Conservation (phyloP, 768 basidiomycete species). For the Suillus subaureus region DNA sequence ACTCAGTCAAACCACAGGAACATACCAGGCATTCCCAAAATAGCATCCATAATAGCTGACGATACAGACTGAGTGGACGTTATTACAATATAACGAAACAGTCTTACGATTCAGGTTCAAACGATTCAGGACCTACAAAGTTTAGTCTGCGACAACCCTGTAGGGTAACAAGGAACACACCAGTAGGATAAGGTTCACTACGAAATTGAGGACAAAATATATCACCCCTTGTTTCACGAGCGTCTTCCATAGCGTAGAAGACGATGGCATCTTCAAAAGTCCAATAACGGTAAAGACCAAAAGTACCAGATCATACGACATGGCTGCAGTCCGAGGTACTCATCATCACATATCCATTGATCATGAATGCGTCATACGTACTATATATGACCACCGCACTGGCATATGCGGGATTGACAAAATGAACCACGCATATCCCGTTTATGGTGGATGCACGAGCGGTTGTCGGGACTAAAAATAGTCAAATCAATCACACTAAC, state of each 20-base stretch:
- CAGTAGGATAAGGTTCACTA: not conserved
- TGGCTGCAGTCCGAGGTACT: not conserved
- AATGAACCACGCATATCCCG: not conserved
- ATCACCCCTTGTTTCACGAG: conserved; percentile 2
- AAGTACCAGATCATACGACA: not conserved
- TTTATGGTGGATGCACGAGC: not conserved
- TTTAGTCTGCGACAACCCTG: too few relatives aligned
- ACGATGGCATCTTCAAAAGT: not conserved
- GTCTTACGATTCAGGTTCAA: not conserved
- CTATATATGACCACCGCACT: not conserved
- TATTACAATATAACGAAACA: too few relatives aligned
- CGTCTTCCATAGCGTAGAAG: not conserved
- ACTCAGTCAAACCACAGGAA: not conserved
- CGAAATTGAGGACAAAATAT: not conserved
- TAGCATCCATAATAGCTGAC: not conserved
- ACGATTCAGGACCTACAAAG: not conserved
- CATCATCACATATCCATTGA: not conserved
- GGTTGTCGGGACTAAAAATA: not conserved
- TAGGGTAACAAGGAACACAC: not conserved
- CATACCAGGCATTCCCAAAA: not conserved
- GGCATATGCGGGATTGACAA: not conserved
- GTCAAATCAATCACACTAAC: not conserved
- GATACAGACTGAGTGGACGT: not conserved
- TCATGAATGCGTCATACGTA: not conserved
- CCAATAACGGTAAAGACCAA: not conserved